phyloP scores from a whole-genome alignment of 768 basidiomycete genomes.

The Calvatia gigantea region DNA sequence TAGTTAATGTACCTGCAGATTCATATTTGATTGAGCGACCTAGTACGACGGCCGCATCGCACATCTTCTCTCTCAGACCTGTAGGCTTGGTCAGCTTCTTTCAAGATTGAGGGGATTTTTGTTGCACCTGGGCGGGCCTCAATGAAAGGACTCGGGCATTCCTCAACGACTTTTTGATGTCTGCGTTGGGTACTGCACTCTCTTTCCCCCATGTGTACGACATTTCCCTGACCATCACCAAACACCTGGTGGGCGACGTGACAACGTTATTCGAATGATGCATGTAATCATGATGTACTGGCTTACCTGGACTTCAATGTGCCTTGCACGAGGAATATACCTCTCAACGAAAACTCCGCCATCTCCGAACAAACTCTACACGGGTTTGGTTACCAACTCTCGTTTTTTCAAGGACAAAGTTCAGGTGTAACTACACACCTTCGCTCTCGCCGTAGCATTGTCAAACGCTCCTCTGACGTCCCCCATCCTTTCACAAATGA shows the following conservation, averaged over 20 bases:
- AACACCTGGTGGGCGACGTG: too few relatives aligned
- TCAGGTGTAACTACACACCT: too few relatives aligned
- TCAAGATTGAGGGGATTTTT: neutral
- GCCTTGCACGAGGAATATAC: conserved; percentile 52
- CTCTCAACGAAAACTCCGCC: conserved; percentile 56
- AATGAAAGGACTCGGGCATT: conserved; percentile 62
- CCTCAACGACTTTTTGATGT: conserved; percentile 74
- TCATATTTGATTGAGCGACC: conserved; percentile 48
- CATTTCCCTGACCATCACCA: conserved; percentile 57
- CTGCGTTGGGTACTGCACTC: conserved; percentile 69
- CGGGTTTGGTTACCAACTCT: too few relatives aligned
- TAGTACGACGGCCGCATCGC: conserved; percentile 48
- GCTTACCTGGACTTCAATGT: conserved; percentile 62
- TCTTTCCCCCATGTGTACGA: conserved; percentile 63
- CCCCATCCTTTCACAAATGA: conserved; percentile 41
- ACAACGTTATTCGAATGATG: neutral
- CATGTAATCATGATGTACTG: neutral
- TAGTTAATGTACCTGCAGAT: conserved; percentile 45
- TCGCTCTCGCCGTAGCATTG: conserved; percentile 35
- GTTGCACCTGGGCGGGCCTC: conserved; percentile 37
- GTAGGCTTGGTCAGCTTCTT: neutral
- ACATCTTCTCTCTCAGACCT: conserved; percentile 48
- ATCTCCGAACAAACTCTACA: conserved; percentile 46
- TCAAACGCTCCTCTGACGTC: conserved; percentile 36
- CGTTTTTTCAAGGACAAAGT: too few relatives aligned